Evolutionary conservation across 2,329 filamentous ascomycete genomes (phyloP), one percentile per base, ranked within the genome.

Genomic region (Fusarium sp.): DNA sequence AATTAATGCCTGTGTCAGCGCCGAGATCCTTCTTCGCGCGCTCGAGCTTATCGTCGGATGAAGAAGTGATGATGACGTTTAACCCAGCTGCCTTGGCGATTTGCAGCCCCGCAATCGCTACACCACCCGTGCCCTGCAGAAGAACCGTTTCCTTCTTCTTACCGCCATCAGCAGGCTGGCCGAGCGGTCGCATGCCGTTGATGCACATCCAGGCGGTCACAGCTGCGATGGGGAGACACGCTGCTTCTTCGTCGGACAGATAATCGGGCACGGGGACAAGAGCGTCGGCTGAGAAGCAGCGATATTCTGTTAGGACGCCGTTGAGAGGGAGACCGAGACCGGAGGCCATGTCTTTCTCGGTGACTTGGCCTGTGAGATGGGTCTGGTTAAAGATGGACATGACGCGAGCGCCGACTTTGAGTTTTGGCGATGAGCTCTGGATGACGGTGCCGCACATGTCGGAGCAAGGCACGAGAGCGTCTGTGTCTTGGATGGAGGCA

Each of bases 401-500:
- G 44, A 94, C 91, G n/a, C 90, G 88, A 65, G 92, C 89, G 66
- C 91, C 91, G 22, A 83, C 81, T 61, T 85, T 84, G 83, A 89
- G 89, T 39, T 77, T 75, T 10, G 70, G 51, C 11, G 83, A 82
- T 15, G 84, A 82, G n/a, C 82, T 83, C 38, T 70, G 59, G 5
- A 88, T 82, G 51, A 94, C 84, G 14, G 85, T 85, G 49, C 92
- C 92, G 81, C 90, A 92, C 86, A 92, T 92, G 81, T 94, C 92
- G 28, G 90, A 92, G 80, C 90, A 91, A 4, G 91, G 91, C 3
- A 93, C 89, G 18, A 93, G 76, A 63, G 84, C 67, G 60, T 81
- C 60, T 59, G 80, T 70, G 42, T 80, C 73, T 20, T 80, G 69
- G 51, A 90, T 82, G 8, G 86, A 85, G 74, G 87, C 86, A 83